Evolutionary conservation across 306 rosid species (phyloP), one percentile per base, ranked within the genome.

Genomic region (Cyclanthera cordifolia): DNA sequence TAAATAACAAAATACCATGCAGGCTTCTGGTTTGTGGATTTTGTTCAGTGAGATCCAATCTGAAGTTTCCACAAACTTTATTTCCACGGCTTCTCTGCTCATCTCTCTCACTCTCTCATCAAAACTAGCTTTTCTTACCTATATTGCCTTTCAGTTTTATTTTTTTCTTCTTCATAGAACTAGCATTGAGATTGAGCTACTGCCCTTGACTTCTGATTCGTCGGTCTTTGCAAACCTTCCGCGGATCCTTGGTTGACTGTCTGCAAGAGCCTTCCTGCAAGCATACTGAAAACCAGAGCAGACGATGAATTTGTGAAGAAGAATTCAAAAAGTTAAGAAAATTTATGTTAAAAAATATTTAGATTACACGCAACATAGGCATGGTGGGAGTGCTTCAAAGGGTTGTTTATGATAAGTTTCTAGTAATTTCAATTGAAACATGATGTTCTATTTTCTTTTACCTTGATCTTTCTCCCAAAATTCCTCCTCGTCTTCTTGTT

Each of bases 261-360:
- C 99, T 8, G 99, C 99, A 52, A 94, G 95, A 72, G 96, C 99
- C 87, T 94, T 94, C 85, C 97, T 88, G 82, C 99, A 94, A 17
- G 99, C 99, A 58, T 94, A 94, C 99, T 90, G 87, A 48, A 60
- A 74, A 69, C 7, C 45, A 70, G 51, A 70, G 34, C 74, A 70
- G 21, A 69, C 13, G 32, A 8, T 27, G 46, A 46, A 21, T 67
- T 34, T 67, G 5, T 45, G 54, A 45, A 21, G 25, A 47, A 25
- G 2, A 67, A 46, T 43, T 66, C 39, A 25, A 14, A 21, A 23
- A 66, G 17, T 20, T 66, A 14, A 45, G 11, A 46, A 14, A 67
- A 39, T 17, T 28, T 19, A 39, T 5, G 51, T 14, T 28, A 28
- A 11, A 21, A 21, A 17, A 12, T 63, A 63, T 63, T 5, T 39